Evolutionary conservation across 495 filamentous ascomycete species (phyloP).

Genomic region (Margaritispora aquatica): DNA sequence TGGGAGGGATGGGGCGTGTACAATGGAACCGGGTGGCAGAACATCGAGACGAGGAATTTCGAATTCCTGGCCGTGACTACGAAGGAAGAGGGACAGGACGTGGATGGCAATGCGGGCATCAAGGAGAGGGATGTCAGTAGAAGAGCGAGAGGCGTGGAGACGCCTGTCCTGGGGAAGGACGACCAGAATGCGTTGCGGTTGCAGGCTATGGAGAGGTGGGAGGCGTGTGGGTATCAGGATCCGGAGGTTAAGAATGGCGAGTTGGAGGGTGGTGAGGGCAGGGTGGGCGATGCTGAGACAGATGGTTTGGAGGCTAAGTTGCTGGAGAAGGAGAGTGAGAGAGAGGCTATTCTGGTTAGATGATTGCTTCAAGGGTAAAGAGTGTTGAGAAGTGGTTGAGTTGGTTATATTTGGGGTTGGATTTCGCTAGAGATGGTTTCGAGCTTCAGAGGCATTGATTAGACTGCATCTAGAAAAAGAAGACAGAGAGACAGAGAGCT

Average conservation of each 20-base stretch:
- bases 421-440: neutral
- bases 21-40: slow-evolving; percentile 71
- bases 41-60: slow-evolving; percentile 77
- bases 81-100: slow-evolving; percentile 43
- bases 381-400: no score
- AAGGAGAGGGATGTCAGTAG: slow-evolving; percentile 54
- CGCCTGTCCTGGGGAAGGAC: slow-evolving; percentile 36
- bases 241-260: slow-evolving; percentile 7
- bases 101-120: slow-evolving; percentile 48
- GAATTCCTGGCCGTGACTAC: slow-evolving; percentile 47
- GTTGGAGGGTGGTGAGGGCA: neutral
- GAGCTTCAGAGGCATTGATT: neutral
- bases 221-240: slow-evolving; percentile 19
- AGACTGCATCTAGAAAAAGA: neutral
- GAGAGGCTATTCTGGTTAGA: no score
- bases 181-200: slow-evolving; percentile 29
- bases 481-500: neutral
- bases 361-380: no score
- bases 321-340: neutral
- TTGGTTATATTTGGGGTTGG: neutral
- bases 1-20: slow-evolving; percentile 58
- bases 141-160: slow-evolving; percentile 37
- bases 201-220: slow-evolving; percentile 20
- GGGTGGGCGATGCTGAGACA: neutral
- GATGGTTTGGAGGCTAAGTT: no score